phyloP scores from a whole-genome alignment of 2,329 filamentous ascomycete genomes.

The Colletotrichum cereale region DNA sequence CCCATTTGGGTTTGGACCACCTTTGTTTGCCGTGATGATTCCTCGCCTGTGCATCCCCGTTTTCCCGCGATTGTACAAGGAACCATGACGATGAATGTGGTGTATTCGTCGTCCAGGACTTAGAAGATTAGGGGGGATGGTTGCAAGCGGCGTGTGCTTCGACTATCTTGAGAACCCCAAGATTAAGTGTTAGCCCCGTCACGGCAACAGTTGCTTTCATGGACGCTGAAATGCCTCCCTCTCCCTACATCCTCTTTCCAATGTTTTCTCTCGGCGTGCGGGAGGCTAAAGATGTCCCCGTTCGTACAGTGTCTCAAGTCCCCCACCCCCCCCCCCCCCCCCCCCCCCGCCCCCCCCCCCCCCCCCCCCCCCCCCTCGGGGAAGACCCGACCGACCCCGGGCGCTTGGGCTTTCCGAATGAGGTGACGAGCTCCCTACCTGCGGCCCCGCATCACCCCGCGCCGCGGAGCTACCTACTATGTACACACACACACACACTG shows the following conservation, averaged over 20 bases:
- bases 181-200: not conserved
- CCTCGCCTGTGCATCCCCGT: not conserved
- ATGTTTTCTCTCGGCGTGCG: constrained; percentile 8
- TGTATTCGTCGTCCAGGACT: not conserved
- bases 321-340: not conserved
- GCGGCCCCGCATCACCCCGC: constrained; percentile 35
- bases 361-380: not conserved
- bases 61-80: not conserved
- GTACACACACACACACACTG: not conserved
- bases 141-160: constrained; percentile 22
- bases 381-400: not conserved
- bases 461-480: not conserved
- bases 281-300: constrained; percentile 30
- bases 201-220: constrained; percentile 28
- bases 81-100: not conserved
- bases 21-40: not conserved
- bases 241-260: not conserved
- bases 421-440: constrained; percentile 17
- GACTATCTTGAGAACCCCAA: not conserved
- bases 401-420: constrained; percentile 35
- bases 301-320: constrained; percentile 1
- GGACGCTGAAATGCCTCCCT: not conserved
- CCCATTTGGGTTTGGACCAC: not conserved
- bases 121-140: not conserved
- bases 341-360: constrained; percentile 3